Evolutionary conservation across 169 alveolate species (phyloP).

Genomic region (Hepatocystis sp.): DNA sequence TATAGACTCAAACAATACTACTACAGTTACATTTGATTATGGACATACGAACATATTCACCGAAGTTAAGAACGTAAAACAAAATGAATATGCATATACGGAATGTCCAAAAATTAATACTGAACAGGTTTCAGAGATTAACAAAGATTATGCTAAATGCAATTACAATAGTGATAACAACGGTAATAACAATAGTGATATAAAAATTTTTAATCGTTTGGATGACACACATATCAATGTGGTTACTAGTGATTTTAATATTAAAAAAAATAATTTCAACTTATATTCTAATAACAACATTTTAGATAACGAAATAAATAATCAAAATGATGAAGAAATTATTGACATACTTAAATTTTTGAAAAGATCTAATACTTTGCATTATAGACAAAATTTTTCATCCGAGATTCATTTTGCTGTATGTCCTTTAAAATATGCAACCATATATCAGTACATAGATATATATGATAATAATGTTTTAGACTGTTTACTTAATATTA

Average conservation of each 20-base stretch:
- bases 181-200: too few relatives aligned
- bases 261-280: slow-evolving; percentile 85
- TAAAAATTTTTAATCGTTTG: too few relatives aligned
- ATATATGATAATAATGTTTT: slow-evolving; percentile 90
- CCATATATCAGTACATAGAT: slow-evolving; percentile 85
- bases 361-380: slow-evolving; percentile 82
- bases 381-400: slow-evolving; percentile 94
- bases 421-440: slow-evolving; percentile 79
- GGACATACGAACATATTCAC: too few relatives aligned
- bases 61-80: too few relatives aligned
- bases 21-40: too few relatives aligned
- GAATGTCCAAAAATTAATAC: too few relatives aligned
- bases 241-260: slow-evolving; percentile 30
- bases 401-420: slow-evolving; percentile 89
- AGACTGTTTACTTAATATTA: slow-evolving; percentile 61
- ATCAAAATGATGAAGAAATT: slow-evolving; percentile 33
- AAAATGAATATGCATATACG: too few relatives aligned
- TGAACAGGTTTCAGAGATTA: too few relatives aligned
- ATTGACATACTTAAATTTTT: slow-evolving; percentile 51
- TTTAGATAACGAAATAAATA: slow-evolving; percentile 81
- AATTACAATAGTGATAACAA: too few relatives aligned
- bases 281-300: slow-evolving; percentile 90
- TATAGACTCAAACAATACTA: too few relatives aligned
- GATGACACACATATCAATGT: not conserved
- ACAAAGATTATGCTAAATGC: too few relatives aligned